Percentiles rank a stretch among this genome's conserved stretches.
These are phyloP conservation scores for Neurospora sp. DNA, from an alignment of 495 filamentous ascomycete genomes.

Conservation along the genomic window DNA sequence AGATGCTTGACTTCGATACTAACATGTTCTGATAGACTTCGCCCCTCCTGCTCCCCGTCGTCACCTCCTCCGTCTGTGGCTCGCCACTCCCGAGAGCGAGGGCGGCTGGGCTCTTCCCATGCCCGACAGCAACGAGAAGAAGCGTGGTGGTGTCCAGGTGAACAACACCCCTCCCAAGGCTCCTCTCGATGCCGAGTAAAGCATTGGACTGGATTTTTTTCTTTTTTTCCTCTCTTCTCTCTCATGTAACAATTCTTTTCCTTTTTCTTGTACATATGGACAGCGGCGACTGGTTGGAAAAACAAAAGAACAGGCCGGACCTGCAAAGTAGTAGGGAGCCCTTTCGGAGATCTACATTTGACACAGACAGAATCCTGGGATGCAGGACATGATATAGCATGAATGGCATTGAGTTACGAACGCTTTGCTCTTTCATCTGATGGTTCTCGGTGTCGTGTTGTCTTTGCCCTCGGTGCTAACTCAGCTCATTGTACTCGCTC, in stretches of 20 bases:
- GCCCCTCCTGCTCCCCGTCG: conserved; percentile 48
- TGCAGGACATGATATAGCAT: not conserved
- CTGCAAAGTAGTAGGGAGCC: not conserved
- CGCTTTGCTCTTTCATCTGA: not conserved
- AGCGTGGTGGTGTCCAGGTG: conserved; percentile 79
- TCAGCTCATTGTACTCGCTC: no score
- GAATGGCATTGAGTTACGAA: not conserved
- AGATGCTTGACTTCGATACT: conserved; percentile 2
- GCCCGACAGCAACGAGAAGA: conserved; percentile 69
- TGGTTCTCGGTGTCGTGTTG: not conserved
- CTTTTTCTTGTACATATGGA: not conserved
- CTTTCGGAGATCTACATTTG: not conserved
- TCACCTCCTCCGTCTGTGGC: conserved; percentile 79
- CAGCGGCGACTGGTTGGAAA: not conserved
- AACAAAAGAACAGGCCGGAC: not conserved
- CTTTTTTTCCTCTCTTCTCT: not conserved
- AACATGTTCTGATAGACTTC: conserved; percentile 37
- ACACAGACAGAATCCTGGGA: not conserved
- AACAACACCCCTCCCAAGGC: conserved; percentile 55
- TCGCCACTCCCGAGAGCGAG: conserved; percentile 68
- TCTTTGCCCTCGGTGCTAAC: no score
- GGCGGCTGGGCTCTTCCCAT: conserved; percentile 82
- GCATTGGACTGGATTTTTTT: not conserved
- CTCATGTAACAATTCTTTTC: not conserved
- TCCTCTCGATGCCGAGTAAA: conserved; percentile 62